Base-by-base conservation (phyloP, 2,329 filamentous ascomycete species). In the Raffaelea ambrosiae region DNA sequence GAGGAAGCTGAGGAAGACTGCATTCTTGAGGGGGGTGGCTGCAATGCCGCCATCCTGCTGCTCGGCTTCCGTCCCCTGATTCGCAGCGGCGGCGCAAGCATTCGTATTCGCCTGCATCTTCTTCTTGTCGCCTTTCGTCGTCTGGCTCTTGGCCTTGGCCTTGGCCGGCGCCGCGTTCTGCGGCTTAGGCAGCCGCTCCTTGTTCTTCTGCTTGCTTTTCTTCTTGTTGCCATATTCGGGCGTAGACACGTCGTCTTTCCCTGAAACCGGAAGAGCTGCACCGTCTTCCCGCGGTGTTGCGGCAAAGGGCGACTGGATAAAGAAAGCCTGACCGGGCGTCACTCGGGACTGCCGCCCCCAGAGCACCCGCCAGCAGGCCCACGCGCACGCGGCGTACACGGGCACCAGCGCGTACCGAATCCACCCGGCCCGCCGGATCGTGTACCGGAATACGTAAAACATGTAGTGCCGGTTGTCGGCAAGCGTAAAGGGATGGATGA, bases 401-500 rank as follows among this genome's bases (percentile, higher is more conserved):
- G 83, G 72, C 0, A 84, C 76, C 2, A 86, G 81, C 1, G 75
- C 64, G 57, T 88, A 89, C 33, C 83, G 83, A 45, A 88, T 66
- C 18, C 70, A 65, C 1, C 72, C 69, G 39, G 86, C 77, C 5
- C 74, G 74, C 3, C 85, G 76, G 35, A 97, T 83, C 5, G 85
- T 83, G 58, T 89, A 81, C 1, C 89, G 83, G 71, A 98, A 98
- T 51, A 95, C 72, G 67, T 98, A 98, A 65, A 98, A 98, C 63
- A 95, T 84, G 69, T 95, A 98, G 64, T 98, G 93, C 3, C 93
- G 76, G 64, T 98, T 98, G 65, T 98, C 93, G 31, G 93, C 93
- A 1, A 97, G 76, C 0, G 90, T 95, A 62, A 97, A 98, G 0
- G 93, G 91, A 60, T 98, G 93, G 40, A 97, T 79, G 53, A 95